Conservation (phyloP, 768 basidiomycete genomes). For the Kwoniella europaea region DNA sequence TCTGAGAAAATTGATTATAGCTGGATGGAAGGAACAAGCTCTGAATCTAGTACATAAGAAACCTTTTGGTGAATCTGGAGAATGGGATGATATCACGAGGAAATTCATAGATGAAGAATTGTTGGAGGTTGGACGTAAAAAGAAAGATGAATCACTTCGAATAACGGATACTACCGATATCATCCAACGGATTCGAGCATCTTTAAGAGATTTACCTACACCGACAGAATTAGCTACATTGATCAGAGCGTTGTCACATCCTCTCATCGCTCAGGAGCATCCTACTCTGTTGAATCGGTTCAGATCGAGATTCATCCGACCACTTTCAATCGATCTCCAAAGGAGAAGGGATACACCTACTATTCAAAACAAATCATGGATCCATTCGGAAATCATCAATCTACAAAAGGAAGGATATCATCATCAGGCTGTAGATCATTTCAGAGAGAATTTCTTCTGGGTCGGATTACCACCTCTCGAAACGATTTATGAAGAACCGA, state of each 20-base stretch:
- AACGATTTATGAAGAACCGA: not conserved
- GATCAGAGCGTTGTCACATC: slow-evolving; percentile 13
- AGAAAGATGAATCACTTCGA: not conserved
- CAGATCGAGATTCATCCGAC: slow-evolving; percentile 11
- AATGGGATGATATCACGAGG: slow-evolving; percentile 29
- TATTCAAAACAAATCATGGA: slow-evolving; percentile 16
- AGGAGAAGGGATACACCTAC: slow-evolving; percentile 3
- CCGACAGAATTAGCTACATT: slow-evolving; percentile 13
- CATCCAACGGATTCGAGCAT: not conserved
- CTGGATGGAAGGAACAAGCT: slow-evolving; percentile 38
- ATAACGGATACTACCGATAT: slow-evolving; percentile 1
- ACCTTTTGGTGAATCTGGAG: slow-evolving; percentile 5
- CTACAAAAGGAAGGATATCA: slow-evolving; percentile 17
- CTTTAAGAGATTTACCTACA: slow-evolving; percentile 12
- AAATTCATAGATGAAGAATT: slow-evolving; percentile 12
- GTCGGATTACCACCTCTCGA: slow-evolving; percentile 24
- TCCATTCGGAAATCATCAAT: slow-evolving; percentile 30
- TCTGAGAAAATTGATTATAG: slow-evolving; percentile 23
- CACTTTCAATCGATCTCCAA: not conserved
- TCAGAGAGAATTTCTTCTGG: slow-evolving; percentile 29
- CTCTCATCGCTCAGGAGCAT: not conserved
- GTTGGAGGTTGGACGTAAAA: not conserved
- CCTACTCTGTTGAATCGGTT: slow-evolving; percentile 6
- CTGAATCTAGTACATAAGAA: slow-evolving; percentile 13
- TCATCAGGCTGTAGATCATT: slow-evolving; percentile 17